Percentiles rank a stretch among this genome's conserved stretches.
Conservation (phyloP, 768 basidiomycete genomes). For the Boletales sp. region DNA sequence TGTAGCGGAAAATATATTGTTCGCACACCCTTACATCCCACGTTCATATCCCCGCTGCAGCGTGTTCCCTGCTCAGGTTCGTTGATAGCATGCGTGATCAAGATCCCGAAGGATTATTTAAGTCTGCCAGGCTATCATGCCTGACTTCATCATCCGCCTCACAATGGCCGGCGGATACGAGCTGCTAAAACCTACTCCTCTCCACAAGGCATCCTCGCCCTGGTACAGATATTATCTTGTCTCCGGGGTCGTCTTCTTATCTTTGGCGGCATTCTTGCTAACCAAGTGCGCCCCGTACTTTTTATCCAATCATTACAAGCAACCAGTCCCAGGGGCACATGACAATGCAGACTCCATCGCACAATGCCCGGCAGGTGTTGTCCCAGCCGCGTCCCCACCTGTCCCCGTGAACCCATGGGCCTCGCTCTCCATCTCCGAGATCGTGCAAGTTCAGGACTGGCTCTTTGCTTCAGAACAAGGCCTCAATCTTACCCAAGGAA, state of each 20-base stretch:
- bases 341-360: conserved; percentile 14
- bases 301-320: background rate
- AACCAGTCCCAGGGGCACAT: background rate
- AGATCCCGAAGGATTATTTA: too few species aligned
- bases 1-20: too few species aligned
- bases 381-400: conserved; percentile 37
- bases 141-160: too few species aligned
- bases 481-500: conserved; percentile 46
- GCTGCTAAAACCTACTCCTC: conserved; percentile 7
- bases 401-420: conserved; percentile 50
- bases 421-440: conserved; percentile 44
- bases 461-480: conserved; percentile 37
- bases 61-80: too few species aligned
- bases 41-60: too few species aligned
- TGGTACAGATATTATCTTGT: conserved; percentile 11
- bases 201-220: background rate
- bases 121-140: too few species aligned
- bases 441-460: conserved; percentile 43
- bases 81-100: too few species aligned
- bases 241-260: conserved; percentile 12
- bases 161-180: too few species aligned
- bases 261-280: conserved; percentile 10
- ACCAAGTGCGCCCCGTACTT: conserved; percentile 2
- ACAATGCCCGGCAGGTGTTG: conserved; percentile 33
- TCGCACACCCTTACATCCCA: too few species aligned